Percentiles rank a stretch among this genome's conserved stretches.
Evolutionary conservation across 202 grass and related monocot species (phyloP).

Genomic region (Zizania palustris): DNA sequence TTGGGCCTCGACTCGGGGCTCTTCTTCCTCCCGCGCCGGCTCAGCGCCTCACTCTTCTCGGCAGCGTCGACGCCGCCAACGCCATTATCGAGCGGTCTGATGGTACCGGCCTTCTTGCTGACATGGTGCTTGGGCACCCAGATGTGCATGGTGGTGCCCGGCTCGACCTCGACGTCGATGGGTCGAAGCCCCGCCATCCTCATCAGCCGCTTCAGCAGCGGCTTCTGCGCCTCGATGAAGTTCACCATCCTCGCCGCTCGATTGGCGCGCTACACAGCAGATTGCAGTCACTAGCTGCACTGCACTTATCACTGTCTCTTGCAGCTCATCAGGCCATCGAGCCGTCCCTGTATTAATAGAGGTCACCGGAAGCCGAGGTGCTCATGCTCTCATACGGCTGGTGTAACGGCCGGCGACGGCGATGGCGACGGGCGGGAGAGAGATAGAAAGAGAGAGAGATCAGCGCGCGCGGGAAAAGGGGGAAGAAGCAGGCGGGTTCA

Average conservation of each 20-base stretch:
- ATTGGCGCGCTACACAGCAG: neutral
- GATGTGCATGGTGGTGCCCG: slow-evolving; percentile 76
- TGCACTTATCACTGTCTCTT: neutral
- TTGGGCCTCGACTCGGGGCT: slow-evolving; percentile 52
- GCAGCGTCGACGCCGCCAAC: neutral
- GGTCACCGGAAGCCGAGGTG: neutral
- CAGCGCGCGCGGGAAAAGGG: neutral
- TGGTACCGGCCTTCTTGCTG: slow-evolving; percentile 44
- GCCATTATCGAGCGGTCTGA: slow-evolving; percentile 30
- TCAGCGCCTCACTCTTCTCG: neutral
- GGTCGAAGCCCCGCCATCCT: slow-evolving; percentile 74
- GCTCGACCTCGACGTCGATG: slow-evolving; percentile 65
- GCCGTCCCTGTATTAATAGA: slow-evolving; percentile 29
- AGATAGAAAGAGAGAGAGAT: too few relatives aligned
- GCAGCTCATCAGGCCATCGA: slow-evolving; percentile 12
- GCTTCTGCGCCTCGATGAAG: slow-evolving; percentile 78
- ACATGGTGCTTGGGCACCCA: slow-evolving; percentile 84
- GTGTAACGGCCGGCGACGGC: slow-evolving; percentile 44
- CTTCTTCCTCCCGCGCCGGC: neutral
- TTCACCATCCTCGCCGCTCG: slow-evolving; percentile 65
- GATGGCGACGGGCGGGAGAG: slow-evolving; percentile 27
- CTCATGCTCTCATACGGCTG: slow-evolving; percentile 11
- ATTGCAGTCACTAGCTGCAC: neutral
- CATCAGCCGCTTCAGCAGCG: slow-evolving; percentile 68
- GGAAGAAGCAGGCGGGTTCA: slow-evolving; percentile 19